Conservation (phyloP, 1,284 basidiomycete genomes). For the Ganoderma resinaceum region DNA sequence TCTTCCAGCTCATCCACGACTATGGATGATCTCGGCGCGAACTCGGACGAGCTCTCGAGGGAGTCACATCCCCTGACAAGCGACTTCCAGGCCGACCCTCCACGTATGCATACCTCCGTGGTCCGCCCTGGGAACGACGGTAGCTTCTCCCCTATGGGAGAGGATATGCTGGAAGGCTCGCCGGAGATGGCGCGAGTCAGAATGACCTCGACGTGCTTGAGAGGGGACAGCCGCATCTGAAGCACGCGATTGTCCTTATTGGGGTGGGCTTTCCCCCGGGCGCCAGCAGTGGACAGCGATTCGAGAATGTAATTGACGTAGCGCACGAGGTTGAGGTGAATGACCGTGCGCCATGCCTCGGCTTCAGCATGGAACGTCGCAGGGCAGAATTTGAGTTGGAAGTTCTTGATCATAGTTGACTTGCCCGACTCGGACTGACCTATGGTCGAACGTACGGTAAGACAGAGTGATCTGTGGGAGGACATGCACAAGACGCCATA, state of each 20-base stretch:
- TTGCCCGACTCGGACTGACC: slow-evolving; percentile 74
- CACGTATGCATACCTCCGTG: slow-evolving; percentile 53
- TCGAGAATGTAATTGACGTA: slow-evolving; percentile 65
- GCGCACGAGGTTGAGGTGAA: slow-evolving; percentile 68
- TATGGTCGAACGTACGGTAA: slow-evolving; percentile 31
- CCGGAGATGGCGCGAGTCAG: slow-evolving; percentile 42
- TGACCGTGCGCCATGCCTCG: slow-evolving; percentile 65
- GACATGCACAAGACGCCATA: slow-evolving; percentile 35
- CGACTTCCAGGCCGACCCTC: slow-evolving; percentile 57
- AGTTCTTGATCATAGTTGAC: slow-evolving; percentile 70
- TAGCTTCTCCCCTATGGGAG: slow-evolving; percentile 18
- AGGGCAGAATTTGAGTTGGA: slow-evolving; percentile 67
- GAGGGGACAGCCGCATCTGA: slow-evolving; percentile 57
- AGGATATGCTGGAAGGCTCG: slow-evolving; percentile 14
- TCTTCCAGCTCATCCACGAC: slow-evolving; percentile 47
- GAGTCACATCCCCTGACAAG: slow-evolving; percentile 26
- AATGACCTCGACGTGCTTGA: slow-evolving; percentile 62
- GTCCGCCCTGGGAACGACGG: slow-evolving; percentile 16
- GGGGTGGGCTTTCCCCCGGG: not conserved
- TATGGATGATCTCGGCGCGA: slow-evolving; percentile 6
- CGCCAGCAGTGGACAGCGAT: slow-evolving; percentile 38
- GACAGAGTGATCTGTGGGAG: not conserved
- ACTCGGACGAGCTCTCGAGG: not conserved
- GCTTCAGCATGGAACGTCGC: slow-evolving; percentile 63
- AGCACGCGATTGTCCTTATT: slow-evolving; percentile 49